Evolutionary conservation across 305 asterid genomes (phyloP).

Genomic region (Plantago coronopus): DNA sequence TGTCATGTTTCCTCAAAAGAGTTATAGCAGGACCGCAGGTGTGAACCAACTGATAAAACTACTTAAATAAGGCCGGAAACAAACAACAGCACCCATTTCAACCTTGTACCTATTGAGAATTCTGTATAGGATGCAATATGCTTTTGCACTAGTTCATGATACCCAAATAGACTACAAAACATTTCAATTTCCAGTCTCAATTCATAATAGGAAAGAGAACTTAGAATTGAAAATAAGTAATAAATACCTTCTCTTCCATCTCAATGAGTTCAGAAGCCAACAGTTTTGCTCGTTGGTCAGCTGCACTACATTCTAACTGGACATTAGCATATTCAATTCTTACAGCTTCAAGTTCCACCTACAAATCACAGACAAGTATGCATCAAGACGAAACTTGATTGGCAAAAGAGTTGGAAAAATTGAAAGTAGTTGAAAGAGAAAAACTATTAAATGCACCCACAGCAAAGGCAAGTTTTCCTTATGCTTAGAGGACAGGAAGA

Average conservation of each 20-base stretch:
- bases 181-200: not conserved
- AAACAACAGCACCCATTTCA: not conserved
- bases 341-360: slow-evolving; percentile 81
- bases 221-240: slow-evolving; percentile 12
- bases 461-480: not conserved
- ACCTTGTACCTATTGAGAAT: no score
- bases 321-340: slow-evolving; percentile 68
- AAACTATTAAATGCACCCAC: not conserved
- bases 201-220: slow-evolving; percentile 13
- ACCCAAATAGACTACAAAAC: no score
- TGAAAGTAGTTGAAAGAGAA: not conserved
- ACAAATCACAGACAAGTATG: slow-evolving; percentile 23
- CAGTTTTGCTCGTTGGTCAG: slow-evolving; percentile 92
- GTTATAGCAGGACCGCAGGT: not conserved
- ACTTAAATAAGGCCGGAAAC: not conserved
- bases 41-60: not conserved
- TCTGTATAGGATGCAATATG: no score
- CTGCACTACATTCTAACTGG: slow-evolving; percentile 90
- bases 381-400: slow-evolving; percentile 14
- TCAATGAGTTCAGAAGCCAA: slow-evolving; percentile 97
- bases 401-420: not conserved
- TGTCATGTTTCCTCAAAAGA: not conserved
- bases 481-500: not conserved
- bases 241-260: slow-evolving; percentile 89
- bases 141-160: no score